These are phyloP conservation scores for Penstemon barbatus DNA, from an alignment of 257 asterid species.

Conservation along the genomic window DNA sequence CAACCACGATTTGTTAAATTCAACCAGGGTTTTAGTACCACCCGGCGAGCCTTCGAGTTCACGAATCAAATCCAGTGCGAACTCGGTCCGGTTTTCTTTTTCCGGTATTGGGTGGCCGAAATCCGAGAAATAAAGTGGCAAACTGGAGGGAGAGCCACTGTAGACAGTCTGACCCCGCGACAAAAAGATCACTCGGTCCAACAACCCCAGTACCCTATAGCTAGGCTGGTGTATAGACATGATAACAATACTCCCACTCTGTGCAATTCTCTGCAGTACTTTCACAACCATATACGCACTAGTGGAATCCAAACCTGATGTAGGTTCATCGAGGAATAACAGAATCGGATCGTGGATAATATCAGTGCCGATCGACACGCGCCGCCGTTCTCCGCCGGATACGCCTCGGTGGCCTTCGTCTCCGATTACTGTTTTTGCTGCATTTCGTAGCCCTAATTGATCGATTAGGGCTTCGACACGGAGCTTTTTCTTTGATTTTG, in stretches of 20 bases:
- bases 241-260: conserved; percentile 74
- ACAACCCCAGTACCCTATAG: conserved; percentile 58
- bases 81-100: conserved; percentile 63
- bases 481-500: conserved; percentile 48
- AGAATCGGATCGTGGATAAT: conserved; percentile 81
- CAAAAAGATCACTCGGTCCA: conserved; percentile 65
- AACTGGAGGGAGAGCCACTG: conserved; percentile 62
- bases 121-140: conserved; percentile 60
- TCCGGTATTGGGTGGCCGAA: conserved; percentile 81
- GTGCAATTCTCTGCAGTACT: conserved; percentile 76
- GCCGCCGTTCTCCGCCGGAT: conserved; percentile 65
- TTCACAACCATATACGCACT: conserved; percentile 89
- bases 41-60: conserved; percentile 75
- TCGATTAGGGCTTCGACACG: conserved; percentile 50
- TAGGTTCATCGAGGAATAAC: conserved; percentile 76
- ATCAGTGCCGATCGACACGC: conserved; percentile 84
- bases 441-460: conserved; percentile 44
- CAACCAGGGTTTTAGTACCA: conserved; percentile 65
- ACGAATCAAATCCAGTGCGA: conserved; percentile 67
- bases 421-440: conserved; percentile 51
- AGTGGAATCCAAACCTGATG: conserved; percentile 79
- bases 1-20: conserved; percentile 62
- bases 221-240: conserved; percentile 92
- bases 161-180: conserved; percentile 75
- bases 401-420: conserved; percentile 70